A percentile compares a stretch with the other conserved stretches of the same genome.
Conservation (phyloP, 306 rosid genomes). For the Abrus precatorius region DNA sequence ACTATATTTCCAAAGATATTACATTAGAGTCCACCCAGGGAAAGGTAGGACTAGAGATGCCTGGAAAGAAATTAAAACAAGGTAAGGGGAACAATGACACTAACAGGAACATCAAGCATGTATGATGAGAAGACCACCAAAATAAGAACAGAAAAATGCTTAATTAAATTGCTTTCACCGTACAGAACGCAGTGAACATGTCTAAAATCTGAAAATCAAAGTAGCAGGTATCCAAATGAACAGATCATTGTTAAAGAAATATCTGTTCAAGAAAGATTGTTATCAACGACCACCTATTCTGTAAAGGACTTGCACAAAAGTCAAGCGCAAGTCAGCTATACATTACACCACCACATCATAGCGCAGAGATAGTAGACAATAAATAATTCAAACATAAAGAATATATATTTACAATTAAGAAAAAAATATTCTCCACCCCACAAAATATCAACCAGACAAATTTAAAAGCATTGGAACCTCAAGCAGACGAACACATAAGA, state of each 20-base stretch:
- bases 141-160: conserved; percentile 11
- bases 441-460: not conserved
- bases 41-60: not conserved
- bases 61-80: conserved; percentile 32
- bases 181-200: not conserved
- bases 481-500: conserved; percentile 1
- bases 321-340: conserved; percentile 26
- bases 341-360: not conserved
- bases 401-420: conserved; percentile 11
- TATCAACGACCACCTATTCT: conserved; percentile 17
- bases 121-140: conserved; percentile 12
- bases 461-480: conserved; percentile 30
- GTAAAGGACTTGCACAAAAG: conserved; percentile 1
- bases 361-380: not conserved
- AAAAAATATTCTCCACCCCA: not conserved
- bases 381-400: conserved; percentile 12
- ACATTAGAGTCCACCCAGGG: not conserved
- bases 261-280: conserved; percentile 10
- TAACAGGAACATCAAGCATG: conserved; percentile 16
- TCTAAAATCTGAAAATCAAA: conserved; percentile 24
- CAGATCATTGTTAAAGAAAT: conserved; percentile 14
- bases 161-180: not conserved
- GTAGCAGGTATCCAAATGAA: not conserved
- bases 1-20: not conserved
- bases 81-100: conserved; percentile 5